Conservation (phyloP, 2,329 filamentous ascomycete species). For the Neonectria neomacrospora region DNA sequence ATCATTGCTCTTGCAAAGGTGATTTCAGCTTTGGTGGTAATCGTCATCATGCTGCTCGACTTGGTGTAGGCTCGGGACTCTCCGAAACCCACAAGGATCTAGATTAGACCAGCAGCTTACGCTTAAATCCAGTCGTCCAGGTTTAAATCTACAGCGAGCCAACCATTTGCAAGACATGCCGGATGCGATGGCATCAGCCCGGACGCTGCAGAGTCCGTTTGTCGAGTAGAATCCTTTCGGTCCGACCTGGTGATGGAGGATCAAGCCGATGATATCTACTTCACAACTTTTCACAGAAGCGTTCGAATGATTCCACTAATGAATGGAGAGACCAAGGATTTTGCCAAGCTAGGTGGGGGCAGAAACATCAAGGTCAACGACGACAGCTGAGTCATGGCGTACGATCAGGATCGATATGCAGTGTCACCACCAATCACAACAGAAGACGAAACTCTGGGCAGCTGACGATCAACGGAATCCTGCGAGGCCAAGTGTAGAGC, state of each 20-base stretch:
- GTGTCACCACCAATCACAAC: not conserved
- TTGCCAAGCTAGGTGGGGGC: not conserved
- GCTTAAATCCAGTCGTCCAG: not conserved
- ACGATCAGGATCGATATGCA: not conserved
- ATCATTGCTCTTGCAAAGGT: not conserved
- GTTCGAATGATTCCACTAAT: not conserved
- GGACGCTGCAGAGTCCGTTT: not conserved
- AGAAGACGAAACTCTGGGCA: not conserved
- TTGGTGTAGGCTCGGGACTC: not conserved
- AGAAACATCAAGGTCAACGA: not conserved
- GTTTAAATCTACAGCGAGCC: not conserved
- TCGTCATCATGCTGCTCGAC: no score
- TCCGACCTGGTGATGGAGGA: not conserved
- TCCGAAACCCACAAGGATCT: not conserved
- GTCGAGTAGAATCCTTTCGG: not conserved
- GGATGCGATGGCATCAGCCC: not conserved
- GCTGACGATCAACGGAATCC: not conserved
- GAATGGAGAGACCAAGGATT: not conserved
- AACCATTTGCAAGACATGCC: not conserved
- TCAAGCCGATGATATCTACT: not conserved
- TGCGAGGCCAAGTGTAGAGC: not conserved
- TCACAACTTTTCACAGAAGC: not conserved
- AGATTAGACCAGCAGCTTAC: not conserved
- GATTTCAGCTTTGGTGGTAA: not conserved
- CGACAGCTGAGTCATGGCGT: not conserved